These are phyloP conservation scores for Saccharomyces hybrid DNA, from an alignment of 1,139 yeast species.

Conservation along the genomic window DNA sequence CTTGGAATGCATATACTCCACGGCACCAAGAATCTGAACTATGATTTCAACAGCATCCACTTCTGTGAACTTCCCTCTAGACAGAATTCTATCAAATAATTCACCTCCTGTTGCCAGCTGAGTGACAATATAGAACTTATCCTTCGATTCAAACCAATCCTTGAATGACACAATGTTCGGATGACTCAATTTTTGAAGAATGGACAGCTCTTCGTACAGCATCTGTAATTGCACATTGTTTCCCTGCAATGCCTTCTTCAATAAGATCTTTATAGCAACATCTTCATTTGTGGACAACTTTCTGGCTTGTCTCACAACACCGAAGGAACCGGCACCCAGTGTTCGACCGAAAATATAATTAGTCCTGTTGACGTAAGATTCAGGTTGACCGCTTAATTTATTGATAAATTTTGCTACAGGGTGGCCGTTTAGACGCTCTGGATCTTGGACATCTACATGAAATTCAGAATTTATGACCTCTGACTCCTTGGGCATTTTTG, in stretches of 20 bases:
- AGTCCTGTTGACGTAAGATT: slow-evolving; percentile 53
- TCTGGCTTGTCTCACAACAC: slow-evolving; percentile 75
- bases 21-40: slow-evolving; percentile 64
- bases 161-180: slow-evolving; percentile 76
- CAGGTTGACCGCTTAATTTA: slow-evolving; percentile 68
- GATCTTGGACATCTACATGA: slow-evolving; percentile 1
- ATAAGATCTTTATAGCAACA: slow-evolving; percentile 79
- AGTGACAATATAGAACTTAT: slow-evolving; percentile 67
- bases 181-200: slow-evolving; percentile 59
- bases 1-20: slow-evolving; percentile 60
- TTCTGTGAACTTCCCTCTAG: slow-evolving; percentile 74
- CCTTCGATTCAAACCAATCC: slow-evolving; percentile 86
- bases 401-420: slow-evolving; percentile 27
- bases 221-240: slow-evolving; percentile 46
- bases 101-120: slow-evolving; percentile 88
- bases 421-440: slow-evolving; percentile 24
- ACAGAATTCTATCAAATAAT: slow-evolving; percentile 73
- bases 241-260: slow-evolving; percentile 74
- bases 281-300: slow-evolving; percentile 52
- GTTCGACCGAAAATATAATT: slow-evolving; percentile 65
- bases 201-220: slow-evolving; percentile 64
- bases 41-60: slow-evolving; percentile 70
- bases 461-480: background rate
- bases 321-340: slow-evolving; percentile 79
- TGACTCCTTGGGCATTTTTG: background rate